Conservation (phyloP, 2,329 filamentous ascomycete species). For the Fusarium sambucinum region DNA sequence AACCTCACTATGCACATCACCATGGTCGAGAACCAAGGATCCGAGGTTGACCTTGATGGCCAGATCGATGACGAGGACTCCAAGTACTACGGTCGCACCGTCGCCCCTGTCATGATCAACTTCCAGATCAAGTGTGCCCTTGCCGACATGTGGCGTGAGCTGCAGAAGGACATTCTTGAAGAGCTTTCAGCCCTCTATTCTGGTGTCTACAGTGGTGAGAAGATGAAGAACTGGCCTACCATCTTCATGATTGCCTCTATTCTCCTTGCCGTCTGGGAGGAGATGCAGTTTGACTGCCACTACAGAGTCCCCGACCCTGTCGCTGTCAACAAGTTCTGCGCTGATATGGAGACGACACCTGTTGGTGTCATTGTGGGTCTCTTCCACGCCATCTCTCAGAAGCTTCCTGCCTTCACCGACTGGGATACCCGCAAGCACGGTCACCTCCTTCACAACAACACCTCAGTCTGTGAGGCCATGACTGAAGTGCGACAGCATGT, state of each 20-base stretch:
- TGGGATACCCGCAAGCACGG: constrained; percentile 95
- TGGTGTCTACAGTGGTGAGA: constrained; percentile 97
- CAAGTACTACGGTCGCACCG: constrained; percentile 88
- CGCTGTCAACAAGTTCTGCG: constrained; percentile 93
- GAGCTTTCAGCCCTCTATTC: constrained; percentile 93
- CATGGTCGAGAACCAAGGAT: constrained; percentile 88
- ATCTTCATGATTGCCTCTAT: constrained; percentile 98
- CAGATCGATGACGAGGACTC: constrained; percentile 88
- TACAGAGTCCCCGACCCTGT: constrained; percentile 89
- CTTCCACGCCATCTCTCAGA: constrained; percentile 98
- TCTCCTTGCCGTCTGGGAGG: constrained; percentile 93
- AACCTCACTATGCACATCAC: constrained; percentile 95
- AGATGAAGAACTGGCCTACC: constrained; percentile 98
- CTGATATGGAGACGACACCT: constrained; percentile 94
- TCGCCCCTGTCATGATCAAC: constrained; percentile 98
- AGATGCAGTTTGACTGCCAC: constrained; percentile 99
- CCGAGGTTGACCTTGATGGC: constrained; percentile 81
- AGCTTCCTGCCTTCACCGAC: constrained; percentile 90
- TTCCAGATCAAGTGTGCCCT: constrained; percentile 99
- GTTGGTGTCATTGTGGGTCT: constrained; percentile 96
- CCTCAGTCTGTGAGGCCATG: constrained; percentile 93
- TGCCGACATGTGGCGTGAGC: constrained; percentile 97
- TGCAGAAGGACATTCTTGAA: constrained; percentile 95
- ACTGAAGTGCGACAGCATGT: constrained; percentile 95
- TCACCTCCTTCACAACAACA: constrained; percentile 89